These are phyloP conservation scores for Psidium friedrichsthalianum DNA, from an alignment of 345 rosid genomes.

Conservation along the genomic window DNA sequence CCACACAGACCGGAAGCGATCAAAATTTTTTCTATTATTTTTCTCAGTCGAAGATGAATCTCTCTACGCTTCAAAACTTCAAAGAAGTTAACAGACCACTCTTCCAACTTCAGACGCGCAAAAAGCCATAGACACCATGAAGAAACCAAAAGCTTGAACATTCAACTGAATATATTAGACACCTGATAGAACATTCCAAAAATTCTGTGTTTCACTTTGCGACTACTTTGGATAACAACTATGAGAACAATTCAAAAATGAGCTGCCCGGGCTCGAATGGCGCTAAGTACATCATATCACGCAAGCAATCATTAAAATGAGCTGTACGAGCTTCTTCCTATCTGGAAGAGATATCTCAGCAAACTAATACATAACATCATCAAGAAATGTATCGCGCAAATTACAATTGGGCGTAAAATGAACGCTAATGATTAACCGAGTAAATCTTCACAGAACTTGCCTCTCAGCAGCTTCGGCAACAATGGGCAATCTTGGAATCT, in stretches of 20 bases:
- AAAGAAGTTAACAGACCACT: neutral
- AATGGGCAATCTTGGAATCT: constrained; percentile 82
- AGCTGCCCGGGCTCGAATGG: neutral
- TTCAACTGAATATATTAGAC: neutral
- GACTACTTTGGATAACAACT: neutral
- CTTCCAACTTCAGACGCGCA: neutral
- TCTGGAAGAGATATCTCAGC: neutral
- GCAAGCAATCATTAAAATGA: neutral
- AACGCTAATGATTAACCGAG: too few relatives aligned
- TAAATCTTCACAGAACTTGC: constrained; percentile 57
- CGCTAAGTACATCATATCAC: neutral
- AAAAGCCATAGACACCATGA: neutral
- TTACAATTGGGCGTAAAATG: neutral
- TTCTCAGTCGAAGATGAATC: neutral
- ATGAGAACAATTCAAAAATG: neutral
- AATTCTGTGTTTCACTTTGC: neutral
- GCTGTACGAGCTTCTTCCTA: neutral
- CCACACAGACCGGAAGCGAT: neutral
- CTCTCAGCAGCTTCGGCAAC: constrained; percentile 98
- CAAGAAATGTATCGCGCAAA: neutral
- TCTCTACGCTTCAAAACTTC: neutral
- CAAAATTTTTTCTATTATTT: neutral
- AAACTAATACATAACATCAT: neutral
- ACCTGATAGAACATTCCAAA: neutral
- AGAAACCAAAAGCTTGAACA: neutral